These are phyloP conservation scores for Backusella parvicylindrica DNA, from an alignment of 192 early-diverging fungal species.

Conservation along the genomic window DNA sequence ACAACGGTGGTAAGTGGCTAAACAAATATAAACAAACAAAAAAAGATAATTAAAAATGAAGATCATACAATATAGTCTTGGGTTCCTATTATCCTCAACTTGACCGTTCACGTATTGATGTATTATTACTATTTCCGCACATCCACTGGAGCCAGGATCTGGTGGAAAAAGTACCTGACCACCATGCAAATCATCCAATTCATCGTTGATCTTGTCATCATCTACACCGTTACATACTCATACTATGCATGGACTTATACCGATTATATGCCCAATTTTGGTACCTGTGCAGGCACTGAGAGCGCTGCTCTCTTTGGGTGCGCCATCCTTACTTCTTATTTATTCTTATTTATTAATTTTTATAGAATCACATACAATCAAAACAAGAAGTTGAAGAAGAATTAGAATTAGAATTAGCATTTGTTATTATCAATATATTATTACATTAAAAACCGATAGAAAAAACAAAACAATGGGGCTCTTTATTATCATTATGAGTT, in stretches of 20 bases:
- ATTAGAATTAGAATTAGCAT: background rate
- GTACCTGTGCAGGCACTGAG: slow-evolving; percentile 73
- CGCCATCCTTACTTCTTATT: slow-evolving; percentile 73
- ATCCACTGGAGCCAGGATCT: slow-evolving; percentile 71
- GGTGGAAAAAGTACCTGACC: slow-evolving; percentile 94
- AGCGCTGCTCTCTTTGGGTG: slow-evolving; percentile 80
- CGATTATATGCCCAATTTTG: slow-evolving; percentile 53
- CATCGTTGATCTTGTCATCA: slow-evolving; percentile 78
- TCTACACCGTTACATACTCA: slow-evolving; percentile 83
- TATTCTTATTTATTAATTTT: slow-evolving; percentile 88
- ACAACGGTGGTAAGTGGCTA: slow-evolving; percentile 69
- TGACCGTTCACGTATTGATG: slow-evolving; percentile 89
- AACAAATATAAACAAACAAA: background rate
- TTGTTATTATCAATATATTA: background rate
- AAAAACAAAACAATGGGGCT: background rate
- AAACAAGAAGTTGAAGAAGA: slow-evolving; percentile 39
- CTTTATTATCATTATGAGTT: background rate
- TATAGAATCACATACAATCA: slow-evolving; percentile 78
- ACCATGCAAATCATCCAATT: slow-evolving; percentile 90
- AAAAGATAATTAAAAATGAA: background rate
- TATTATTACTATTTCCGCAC: slow-evolving; percentile 87
- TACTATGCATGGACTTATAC: slow-evolving; percentile 69
- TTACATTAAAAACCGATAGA: background rate
- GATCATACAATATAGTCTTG: slow-evolving; percentile 43
- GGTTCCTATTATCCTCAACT: slow-evolving; percentile 80